Evolutionary conservation across 2,329 filamentous ascomycete genomes (phyloP), one percentile per base, ranked within the genome.

Genomic region (Ceratocystis colombiana): DNA sequence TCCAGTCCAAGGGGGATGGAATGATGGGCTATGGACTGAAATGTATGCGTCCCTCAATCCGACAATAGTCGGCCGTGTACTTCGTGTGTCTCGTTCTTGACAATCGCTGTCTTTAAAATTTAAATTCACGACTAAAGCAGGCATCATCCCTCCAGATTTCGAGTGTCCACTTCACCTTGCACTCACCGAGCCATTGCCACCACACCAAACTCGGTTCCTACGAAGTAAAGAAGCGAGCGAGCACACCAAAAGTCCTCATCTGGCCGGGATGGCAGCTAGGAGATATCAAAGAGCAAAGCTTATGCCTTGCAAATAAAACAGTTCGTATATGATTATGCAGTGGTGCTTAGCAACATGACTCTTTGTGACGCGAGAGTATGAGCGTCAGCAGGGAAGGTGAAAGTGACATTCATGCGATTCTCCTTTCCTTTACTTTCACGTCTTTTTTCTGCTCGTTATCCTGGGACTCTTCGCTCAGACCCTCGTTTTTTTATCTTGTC

Each of bases 61-160:
- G 33, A 30, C 20, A 37, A 59, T 20, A 30, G 30, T 20, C 25
- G 8, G 55, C 17, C 6, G 12, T 20, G 55, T 37, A 20, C 55
- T 59, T n/a, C 28, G 33, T 59, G 55, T 59, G 55, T 59, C 55
- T 20, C 55, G 55, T 59, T 59, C 28, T 59, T 59, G 55, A 59
- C 28, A 59, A 59, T 59, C 28, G 30, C 33, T 30, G 55, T 20
- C 20, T 59, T 17, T 30, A 59, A 59, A 8, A 30, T 59, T 7
- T 30, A 25, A 5, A 25, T 48, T n/a, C 8, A 7, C 17, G n/a
- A 22, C 5, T 30, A 37, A 17, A 59, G 7, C 55, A 37, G 55
- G 55, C 55, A 59, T 59, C 30, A 22, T 59, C 55, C 55, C 55
- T 59, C 25, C 30, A 20, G 28, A 25, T 30, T 33, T 22, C 7